Evolutionary conservation across 2,329 filamentous ascomycete genomes (phyloP).

Genomic region (Fusarium piperis): DNA sequence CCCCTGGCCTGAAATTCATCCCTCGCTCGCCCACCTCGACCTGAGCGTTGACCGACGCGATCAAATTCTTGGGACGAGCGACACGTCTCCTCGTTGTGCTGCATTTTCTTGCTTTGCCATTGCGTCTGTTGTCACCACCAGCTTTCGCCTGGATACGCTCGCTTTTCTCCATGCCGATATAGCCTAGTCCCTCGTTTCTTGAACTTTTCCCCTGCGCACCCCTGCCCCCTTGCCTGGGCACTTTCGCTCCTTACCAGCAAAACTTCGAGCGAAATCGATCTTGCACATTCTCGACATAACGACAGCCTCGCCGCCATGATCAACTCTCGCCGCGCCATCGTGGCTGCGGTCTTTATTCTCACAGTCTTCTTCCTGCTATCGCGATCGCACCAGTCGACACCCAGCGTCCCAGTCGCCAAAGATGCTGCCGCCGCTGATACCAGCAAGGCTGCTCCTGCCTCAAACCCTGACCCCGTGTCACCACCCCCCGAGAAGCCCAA

Average conservation of each 20-base stretch:
- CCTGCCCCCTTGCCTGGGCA: slow-evolving; percentile 29
- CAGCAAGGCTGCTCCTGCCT: slow-evolving; percentile 34
- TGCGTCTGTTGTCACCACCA: slow-evolving; percentile 20
- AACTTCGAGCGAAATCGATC: slow-evolving; percentile 21
- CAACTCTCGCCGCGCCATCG: slow-evolving; percentile 78
- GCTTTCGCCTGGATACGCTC: slow-evolving; percentile 24
- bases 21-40: slow-evolving; percentile 26
- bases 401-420: slow-evolving; percentile 30
- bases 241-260: slow-evolving; percentile 33
- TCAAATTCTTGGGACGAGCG: slow-evolving; percentile 18
- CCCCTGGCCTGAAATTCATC: slow-evolving; percentile 35
- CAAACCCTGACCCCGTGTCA: slow-evolving; percentile 31
- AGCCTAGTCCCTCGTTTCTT: slow-evolving; percentile 29
- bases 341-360: slow-evolving; percentile 75
- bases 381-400: slow-evolving; percentile 60
- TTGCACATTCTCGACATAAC: slow-evolving; percentile 20
- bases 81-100: slow-evolving; percentile 21
- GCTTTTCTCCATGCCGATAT: slow-evolving; percentile 36
- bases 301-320: slow-evolving; percentile 66
- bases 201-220: slow-evolving; percentile 21
- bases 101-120: slow-evolving; percentile 18
- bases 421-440: slow-evolving; percentile 23
- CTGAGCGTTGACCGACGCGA: slow-evolving; percentile 17
- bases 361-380: slow-evolving; percentile 76
- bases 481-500: slow-evolving; percentile 27